Base-by-base conservation (phyloP, 805 yeast genomes). In the Candida ortonii region DNA sequence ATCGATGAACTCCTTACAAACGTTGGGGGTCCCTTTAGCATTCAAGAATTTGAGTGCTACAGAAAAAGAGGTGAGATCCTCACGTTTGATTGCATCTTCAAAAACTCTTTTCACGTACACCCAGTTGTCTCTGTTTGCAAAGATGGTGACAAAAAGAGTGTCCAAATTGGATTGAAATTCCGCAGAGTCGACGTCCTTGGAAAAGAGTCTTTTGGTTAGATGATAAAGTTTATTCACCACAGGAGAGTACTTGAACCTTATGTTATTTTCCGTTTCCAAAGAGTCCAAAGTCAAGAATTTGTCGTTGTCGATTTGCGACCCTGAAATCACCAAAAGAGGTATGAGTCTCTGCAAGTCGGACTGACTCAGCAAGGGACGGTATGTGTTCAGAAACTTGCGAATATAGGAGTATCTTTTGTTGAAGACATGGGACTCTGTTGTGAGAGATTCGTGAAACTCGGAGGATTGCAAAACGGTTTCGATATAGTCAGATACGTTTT, bases 241-340 rank as follows among this genome's bases (percentile, higher is more conserved):
- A 15, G 43, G 42, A 10, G 49, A 42, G 29, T 40, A 39, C 21
- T 26, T 42, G 32, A 44, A 36, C 10, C 20, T 25, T 16, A 12
- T 6, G n/a, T 30, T 21, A 11, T 27, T 10, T 10, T 28, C 28
- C 14, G 16, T 19, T 3, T 15, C 14, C 10, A 16, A 6, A 4
- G 35, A 16, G 9, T 33, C 38, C 7, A 53, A 26, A 1, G 51
- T 44, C 9, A 47, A 15, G 24, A 58, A 58, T 1, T 37, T 21
- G 3, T 39, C 30, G 28, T 53, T 44, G 22, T 53, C 54, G 13
- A 55, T 42, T 33, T 53, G 55, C 11, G 62, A 50, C 1, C 57
- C 55, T 3, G 56, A 28, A n/a, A 52, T 43, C 10, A 52, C 40
- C 7, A 57, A 28, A 2, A 52, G 24, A 4, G 62, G 60, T 6